Evolutionary conservation across 371 early-diverging fungal species (phyloP), one percentile per base, ranked within the genome.

Genomic region (Gilbertella persicaria): DNA sequence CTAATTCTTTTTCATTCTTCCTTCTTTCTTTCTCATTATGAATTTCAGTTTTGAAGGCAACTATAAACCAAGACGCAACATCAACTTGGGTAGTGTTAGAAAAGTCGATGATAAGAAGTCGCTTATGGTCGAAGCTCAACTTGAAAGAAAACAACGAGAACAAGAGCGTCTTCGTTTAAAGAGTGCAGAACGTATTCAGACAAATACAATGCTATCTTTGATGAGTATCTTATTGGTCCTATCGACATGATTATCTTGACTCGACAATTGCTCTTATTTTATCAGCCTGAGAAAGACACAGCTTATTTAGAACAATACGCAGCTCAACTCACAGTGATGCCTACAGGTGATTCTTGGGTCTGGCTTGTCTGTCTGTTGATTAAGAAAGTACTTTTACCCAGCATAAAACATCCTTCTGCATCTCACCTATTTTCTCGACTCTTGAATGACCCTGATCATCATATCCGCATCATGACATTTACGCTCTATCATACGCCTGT

Each of bases 21-120:
- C 44, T 40, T 58, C 12, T 20, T 45, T 20, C 17, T 9, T 4
- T 4, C 8, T 14, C 23, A n/a, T 26, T n/a, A 67, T 77, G 77
- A 74, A 72, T 37, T 83, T 80, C 55, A 76, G 60, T 39, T 91
- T 91, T 60, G 89, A 89, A 66, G 91, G 91, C 26, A 86, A 87
- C 55, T 85, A 75, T 56, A 88, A 80, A 64, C 62, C 79, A 33
- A 80, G 78, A 48, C 78, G 88, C 14, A 78, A 81, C 45, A 93
- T 95, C 50, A 91, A 86, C 56, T 83, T 95, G 52, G 93, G 94
- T 26, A 92, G 94, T 1, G 74, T 73, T 17, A 79, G 72, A 21
- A 65, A 71, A 28, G 75, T 82, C 14, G 75, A 84, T 36, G 84
- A 87, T 59, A 89, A 86, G 44, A 75, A 79, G 26, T 75, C 78